Conservation (phyloP, 257 asterid species). For the Capsicum baccatum region DNA sequence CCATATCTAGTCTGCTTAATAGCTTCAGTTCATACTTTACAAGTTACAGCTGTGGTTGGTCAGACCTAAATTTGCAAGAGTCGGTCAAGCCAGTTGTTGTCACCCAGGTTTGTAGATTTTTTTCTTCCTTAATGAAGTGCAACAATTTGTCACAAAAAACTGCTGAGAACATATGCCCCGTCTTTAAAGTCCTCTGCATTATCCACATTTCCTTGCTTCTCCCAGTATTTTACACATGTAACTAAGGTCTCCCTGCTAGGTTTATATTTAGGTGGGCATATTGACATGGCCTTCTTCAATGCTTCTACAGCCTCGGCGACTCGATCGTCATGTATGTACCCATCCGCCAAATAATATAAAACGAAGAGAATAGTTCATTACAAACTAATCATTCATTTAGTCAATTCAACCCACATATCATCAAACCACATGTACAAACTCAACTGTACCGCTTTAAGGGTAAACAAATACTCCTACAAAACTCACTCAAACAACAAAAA, state of each 20-base stretch:
- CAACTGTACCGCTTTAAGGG: too few species aligned
- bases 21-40: not conserved
- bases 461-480: too few species aligned
- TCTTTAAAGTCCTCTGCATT: slow-evolving; percentile 49
- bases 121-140: slow-evolving; percentile 27
- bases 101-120: not conserved
- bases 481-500: too few species aligned
- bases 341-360: slow-evolving; percentile 44
- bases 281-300: slow-evolving; percentile 61
- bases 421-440: too few species aligned
- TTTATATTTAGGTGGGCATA: slow-evolving; percentile 43
- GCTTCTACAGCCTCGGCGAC: slow-evolving; percentile 51
- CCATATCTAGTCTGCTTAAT: not conserved
- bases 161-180: slow-evolving; percentile 32
- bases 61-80: not conserved
- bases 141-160: slow-evolving; percentile 35
- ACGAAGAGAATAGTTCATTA: too few species aligned
- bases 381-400: too few species aligned
- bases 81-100: not conserved
- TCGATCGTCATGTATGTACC: slow-evolving; percentile 46
- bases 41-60: not conserved
- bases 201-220: slow-evolving; percentile 40
- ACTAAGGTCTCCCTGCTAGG: slow-evolving; percentile 49
- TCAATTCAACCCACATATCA: too few species aligned
- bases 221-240: slow-evolving; percentile 54